A percentile compares a stretch with the other conserved stretches of the same genome.
Evolutionary conservation across 1,139 yeast genomes (phyloP).

Genomic region (Yamadazyma trypodendri): DNA sequence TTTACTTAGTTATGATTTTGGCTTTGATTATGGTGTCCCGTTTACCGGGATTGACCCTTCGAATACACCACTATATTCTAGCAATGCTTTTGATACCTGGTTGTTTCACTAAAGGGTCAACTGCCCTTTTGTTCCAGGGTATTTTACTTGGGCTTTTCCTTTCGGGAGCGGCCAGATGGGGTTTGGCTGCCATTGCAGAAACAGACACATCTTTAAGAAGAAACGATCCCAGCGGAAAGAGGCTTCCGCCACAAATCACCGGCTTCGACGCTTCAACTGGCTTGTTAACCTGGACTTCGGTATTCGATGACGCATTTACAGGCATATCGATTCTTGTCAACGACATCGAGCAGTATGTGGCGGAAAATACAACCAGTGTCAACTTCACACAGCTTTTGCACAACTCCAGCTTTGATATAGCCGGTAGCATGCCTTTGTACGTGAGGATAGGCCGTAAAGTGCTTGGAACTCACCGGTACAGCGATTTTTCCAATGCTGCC

Average conservation of each 20-base stretch:
- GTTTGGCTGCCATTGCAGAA: conserved; percentile 84
- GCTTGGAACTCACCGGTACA: conserved; percentile 32
- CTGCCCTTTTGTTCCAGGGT: conserved; percentile 79
- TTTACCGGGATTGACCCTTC: conserved; percentile 69
- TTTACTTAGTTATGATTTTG: conserved; percentile 50
- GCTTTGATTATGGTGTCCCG: conserved; percentile 47
- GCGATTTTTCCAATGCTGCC: conserved; percentile 63
- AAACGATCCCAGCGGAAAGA: conserved; percentile 69
- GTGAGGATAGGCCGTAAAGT: conserved; percentile 55
- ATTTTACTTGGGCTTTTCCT: conserved; percentile 75
- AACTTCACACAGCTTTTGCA: conserved; percentile 35
- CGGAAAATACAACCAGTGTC: conserved; percentile 38
- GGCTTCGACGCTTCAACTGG: conserved; percentile 1
- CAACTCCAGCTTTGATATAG: conserved; percentile 28
- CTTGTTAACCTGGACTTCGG: not conserved
- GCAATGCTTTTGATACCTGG: conserved; percentile 84
- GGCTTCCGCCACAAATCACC: conserved; percentile 55
- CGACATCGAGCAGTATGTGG: conserved; percentile 76
- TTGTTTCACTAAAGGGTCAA: conserved; percentile 72
- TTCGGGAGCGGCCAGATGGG: conserved; percentile 92
- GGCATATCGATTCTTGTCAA: conserved; percentile 69
- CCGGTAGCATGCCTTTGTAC: conserved; percentile 49
- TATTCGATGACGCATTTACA: conserved; percentile 8
- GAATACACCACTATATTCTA: conserved; percentile 87
- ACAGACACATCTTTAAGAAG: conserved; percentile 66